phyloP scores from a whole-genome alignment of 805 yeast species.

The Starmerella bombi region DNA sequence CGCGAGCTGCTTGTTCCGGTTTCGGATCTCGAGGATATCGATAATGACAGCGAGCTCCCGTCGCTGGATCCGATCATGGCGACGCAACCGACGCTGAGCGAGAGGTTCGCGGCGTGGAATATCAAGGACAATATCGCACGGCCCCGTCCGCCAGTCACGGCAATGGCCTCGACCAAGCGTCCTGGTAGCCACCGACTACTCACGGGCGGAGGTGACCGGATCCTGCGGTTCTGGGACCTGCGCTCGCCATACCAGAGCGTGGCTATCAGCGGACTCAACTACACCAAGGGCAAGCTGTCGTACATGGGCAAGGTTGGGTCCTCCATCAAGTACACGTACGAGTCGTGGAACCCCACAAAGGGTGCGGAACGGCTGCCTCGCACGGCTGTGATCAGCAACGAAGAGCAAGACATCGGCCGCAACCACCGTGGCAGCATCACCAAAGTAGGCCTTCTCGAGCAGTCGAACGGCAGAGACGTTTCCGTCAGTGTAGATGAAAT shows the following conservation, averaged over 20 bases:
- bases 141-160: constrained; percentile 9
- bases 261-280: constrained; percentile 27
- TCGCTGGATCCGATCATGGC: constrained; percentile 20
- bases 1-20: constrained; percentile 28
- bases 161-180: constrained; percentile 3
- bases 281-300: constrained; percentile 24
- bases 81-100: constrained; percentile 10
- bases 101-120: constrained; percentile 19
- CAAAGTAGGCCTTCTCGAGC: constrained; percentile 24
- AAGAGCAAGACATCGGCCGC: constrained; percentile 34
- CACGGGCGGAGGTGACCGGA: constrained; percentile 26
- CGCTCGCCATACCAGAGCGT: constrained; percentile 25
- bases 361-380: constrained; percentile 28
- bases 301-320: constrained; percentile 25
- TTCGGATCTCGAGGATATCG: constrained; percentile 8
- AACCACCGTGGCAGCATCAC: constrained; percentile 39
- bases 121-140: constrained; percentile 13
- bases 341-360: constrained; percentile 20
- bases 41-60: constrained; percentile 15
- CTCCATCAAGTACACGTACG: constrained; percentile 32
- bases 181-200: constrained; percentile 12
- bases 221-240: constrained; percentile 29
- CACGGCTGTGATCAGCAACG: constrained; percentile 30
- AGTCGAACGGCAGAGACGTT: constrained; percentile 36
- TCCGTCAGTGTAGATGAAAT: constrained; percentile 52